Evolutionary conservation across 2,329 filamentous ascomycete genomes (phyloP), one percentile per base, ranked within the genome.

Genomic region (Onygenales sp.): DNA sequence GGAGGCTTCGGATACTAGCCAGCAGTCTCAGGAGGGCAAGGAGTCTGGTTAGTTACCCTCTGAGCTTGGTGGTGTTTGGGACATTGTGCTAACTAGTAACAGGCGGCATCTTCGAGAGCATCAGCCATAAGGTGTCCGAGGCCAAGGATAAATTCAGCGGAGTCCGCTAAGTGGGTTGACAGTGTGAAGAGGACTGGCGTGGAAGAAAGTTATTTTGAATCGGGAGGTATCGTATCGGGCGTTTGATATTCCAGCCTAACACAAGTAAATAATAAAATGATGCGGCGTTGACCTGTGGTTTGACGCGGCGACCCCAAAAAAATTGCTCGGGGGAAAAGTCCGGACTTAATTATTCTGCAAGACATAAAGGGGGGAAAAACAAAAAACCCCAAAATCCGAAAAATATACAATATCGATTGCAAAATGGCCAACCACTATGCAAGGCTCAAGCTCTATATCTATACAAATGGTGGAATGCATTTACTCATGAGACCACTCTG

Each of bases 401-500:
- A 27, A 27, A 27, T 27, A 27, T 27, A 27, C 21, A 27, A 27
- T 27, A 27, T 27, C 21, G 21, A 27, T 27, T 27, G 21, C 3
- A 27, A 27, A 27, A 27, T 27, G 21, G 21, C 21, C 21, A 27
- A 27, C 21, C 21, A 27, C 21, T 27, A 5, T 27, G 21, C 21
- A 27, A 27, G 21, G 21, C 21, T 27, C 21, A 27, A 5, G 21
- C 17, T 47, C 11, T 41, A 50, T 52, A 51, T 36, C 35, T 21
- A 48, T 48, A 48, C 17, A 52, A 43, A 42, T 36, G n/a, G 33
- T 3, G 45, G 8, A 17, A 17, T 17, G 33, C 10, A 50, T 59
- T 58, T 80, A 94, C 68, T 89, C 83, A 69, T 96, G 78, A 57
- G 80, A 84, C 92, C 93, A 98, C 69, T 93, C 84, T 0, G 93